Percentiles rank a stretch among this genome's conserved stretches.
These are phyloP conservation scores for Gnetum montanum DNA, from an alignment of 75 land plant genomes.

Conservation along the genomic window DNA sequence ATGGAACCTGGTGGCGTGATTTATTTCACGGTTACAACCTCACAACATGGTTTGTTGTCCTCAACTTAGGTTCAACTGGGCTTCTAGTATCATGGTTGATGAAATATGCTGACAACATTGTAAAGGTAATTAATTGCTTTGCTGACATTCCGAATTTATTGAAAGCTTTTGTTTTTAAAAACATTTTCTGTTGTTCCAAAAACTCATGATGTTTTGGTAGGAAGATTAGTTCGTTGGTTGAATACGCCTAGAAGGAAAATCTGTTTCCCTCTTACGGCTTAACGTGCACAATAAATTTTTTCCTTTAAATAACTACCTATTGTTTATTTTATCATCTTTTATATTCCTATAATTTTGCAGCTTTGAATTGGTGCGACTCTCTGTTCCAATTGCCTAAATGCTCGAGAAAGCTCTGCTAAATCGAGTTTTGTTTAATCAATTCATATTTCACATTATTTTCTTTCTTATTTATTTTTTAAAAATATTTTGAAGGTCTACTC, in stretches of 20 bases:
- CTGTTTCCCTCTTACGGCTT: neutral
- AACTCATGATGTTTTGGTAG: neutral
- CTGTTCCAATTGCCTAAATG: neutral
- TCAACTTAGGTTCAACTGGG: slow-evolving; percentile 89
- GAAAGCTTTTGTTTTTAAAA: neutral
- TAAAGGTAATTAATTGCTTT: slow-evolving; percentile 49
- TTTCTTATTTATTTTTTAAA: neutral
- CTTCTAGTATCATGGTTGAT: slow-evolving; percentile 94
- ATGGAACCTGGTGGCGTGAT: slow-evolving; percentile 82
- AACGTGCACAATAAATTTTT: neutral
- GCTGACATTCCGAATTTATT: neutral
- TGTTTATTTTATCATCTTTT: neutral
- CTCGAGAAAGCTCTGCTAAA: neutral
- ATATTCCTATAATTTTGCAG: neutral
- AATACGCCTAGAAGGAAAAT: no score
- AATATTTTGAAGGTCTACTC: slow-evolving; percentile 67
- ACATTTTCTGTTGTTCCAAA: neutral
- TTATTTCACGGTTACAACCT: slow-evolving; percentile 67
- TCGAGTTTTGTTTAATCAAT: neutral
- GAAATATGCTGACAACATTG: slow-evolving; percentile 97
- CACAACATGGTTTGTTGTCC: slow-evolving; percentile 88
- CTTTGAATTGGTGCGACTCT: neutral
- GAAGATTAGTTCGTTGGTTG: neutral
- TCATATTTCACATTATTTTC: neutral
- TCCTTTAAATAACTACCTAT: neutral